Conservation (phyloP, 2,329 filamentous ascomycete genomes). For the Capronia americana region DNA sequence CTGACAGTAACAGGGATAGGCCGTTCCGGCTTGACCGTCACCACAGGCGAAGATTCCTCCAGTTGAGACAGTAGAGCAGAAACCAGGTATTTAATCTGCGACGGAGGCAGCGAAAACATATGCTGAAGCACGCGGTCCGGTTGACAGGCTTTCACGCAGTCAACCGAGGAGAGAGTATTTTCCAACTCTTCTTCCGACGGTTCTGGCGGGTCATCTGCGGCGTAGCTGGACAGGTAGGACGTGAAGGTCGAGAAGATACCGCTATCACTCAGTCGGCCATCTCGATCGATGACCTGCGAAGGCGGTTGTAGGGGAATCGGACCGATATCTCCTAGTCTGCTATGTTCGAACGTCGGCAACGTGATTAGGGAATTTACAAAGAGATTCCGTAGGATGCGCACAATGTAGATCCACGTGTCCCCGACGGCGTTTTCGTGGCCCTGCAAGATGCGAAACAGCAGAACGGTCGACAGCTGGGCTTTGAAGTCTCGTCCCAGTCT, state of each 20-base stretch:
- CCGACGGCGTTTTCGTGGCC: constrained; percentile 80
- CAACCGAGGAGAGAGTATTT: constrained; percentile 90
- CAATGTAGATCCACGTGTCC: constrained; percentile 67
- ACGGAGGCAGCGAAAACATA: constrained; percentile 71
- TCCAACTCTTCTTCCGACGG: constrained; percentile 97
- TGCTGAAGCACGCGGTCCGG: constrained; percentile 83
- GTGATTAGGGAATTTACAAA: constrained; percentile 90
- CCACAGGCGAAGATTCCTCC: constrained; percentile 79
- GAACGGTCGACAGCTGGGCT: constrained; percentile 89
- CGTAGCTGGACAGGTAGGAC: constrained; percentile 97
- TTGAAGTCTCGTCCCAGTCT: constrained; percentile 93
- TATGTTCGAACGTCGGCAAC: constrained; percentile 64
- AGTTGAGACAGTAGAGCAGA: constrained; percentile 78
- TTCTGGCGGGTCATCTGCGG: constrained; percentile 95
- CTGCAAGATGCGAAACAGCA: constrained; percentile 90
- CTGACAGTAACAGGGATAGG: constrained; percentile 65
- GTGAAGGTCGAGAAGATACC: constrained; percentile 94
- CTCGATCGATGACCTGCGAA: constrained; percentile 90
- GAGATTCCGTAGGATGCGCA: constrained; percentile 91
- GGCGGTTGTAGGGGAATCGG: constrained; percentile 89
- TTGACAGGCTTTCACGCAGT: constrained; percentile 89
- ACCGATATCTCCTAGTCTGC: constrained; percentile 61
- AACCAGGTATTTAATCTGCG: constrained; percentile 68
- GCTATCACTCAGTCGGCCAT: constrained; percentile 75
- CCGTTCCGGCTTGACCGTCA: constrained; percentile 86